Conservation (phyloP, 2,329 filamentous ascomycete species). For the Cryoendolithus antarcticus region DNA sequence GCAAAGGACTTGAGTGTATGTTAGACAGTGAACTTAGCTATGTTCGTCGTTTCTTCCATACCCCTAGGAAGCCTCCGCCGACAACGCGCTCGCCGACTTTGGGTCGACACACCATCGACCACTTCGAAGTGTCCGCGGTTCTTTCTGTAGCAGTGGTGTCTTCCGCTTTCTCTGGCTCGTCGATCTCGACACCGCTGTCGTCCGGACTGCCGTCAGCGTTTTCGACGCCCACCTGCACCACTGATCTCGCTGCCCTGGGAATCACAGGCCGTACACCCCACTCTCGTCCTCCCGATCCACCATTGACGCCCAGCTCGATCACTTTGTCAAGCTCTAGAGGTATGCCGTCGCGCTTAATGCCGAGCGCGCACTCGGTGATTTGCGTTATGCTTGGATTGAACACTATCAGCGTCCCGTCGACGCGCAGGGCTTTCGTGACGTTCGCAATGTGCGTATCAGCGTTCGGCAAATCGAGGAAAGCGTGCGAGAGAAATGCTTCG, state of each 20-base stretch:
- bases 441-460: constrained; percentile 41
- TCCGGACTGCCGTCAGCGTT: constrained; percentile 1
- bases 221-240: constrained; percentile 11
- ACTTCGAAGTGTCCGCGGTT: constrained; percentile 3
- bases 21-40: background rate
- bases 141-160: too few relatives aligned
- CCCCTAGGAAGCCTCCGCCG: constrained; percentile 27
- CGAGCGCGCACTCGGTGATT: constrained; percentile 51
- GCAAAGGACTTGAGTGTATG: too few relatives aligned
- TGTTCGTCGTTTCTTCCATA: constrained; percentile 20
- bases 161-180: background rate
- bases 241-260: constrained; percentile 14
- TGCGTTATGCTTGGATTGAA: constrained; percentile 73
- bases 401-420: constrained; percentile 53
- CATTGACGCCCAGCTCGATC: constrained; percentile 42
- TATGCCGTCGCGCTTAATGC: constrained; percentile 41
- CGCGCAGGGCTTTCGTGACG: constrained; percentile 46
- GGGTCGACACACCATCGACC: constrained; percentile 25
- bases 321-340: constrained; percentile 47
- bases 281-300: constrained; percentile 42
- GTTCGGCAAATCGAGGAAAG: constrained; percentile 60
- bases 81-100: constrained; percentile 27
- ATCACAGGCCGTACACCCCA: constrained; percentile 50
- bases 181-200: background rate
- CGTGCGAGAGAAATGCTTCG: constrained; percentile 56